Evolutionary conservation across 495 filamentous ascomycete genomes (phyloP).

Genomic region (Aspergillus coremiiformis): DNA sequence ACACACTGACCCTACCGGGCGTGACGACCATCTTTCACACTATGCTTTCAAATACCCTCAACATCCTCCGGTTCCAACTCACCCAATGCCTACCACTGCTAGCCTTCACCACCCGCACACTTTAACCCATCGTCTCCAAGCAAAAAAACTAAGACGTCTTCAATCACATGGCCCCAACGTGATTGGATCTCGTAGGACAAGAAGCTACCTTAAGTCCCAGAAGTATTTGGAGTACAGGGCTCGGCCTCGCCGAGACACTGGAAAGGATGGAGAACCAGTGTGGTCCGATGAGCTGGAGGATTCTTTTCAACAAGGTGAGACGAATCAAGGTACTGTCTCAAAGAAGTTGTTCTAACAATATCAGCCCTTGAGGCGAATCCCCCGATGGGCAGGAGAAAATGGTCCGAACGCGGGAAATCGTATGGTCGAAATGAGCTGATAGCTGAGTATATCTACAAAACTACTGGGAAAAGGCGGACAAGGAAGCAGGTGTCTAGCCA

Average conservation of each 20-base stretch:
- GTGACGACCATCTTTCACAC: slow-evolving; percentile 36
- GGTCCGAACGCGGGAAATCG: slow-evolving; percentile 59
- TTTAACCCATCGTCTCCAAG: slow-evolving; percentile 29
- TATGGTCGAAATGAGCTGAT: slow-evolving; percentile 91
- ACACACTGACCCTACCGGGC: slow-evolving; percentile 26
- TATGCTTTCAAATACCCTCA: slow-evolving; percentile 38
- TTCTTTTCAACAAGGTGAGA: slow-evolving; percentile 83
- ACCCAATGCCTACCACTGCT: slow-evolving; percentile 23
- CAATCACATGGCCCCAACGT: slow-evolving; percentile 31
- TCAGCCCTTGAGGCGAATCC: slow-evolving; percentile 74
- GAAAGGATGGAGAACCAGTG: slow-evolving; percentile 48
- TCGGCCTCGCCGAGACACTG: slow-evolving; percentile 53
- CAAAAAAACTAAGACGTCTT: slow-evolving; percentile 33
- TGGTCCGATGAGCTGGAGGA: slow-evolving; percentile 83
- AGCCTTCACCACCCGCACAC: slow-evolving; percentile 27
- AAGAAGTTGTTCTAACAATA: slow-evolving; percentile 7
- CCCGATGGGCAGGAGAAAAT: slow-evolving; percentile 75
- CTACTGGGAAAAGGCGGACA: slow-evolving; percentile 55
- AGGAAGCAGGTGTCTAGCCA: slow-evolving; percentile 95
- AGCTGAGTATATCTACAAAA: slow-evolving; percentile 65
- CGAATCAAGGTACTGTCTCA: neutral
- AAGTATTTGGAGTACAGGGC: slow-evolving; percentile 58
- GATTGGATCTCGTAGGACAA: slow-evolving; percentile 23
- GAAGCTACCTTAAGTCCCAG: slow-evolving; percentile 42
- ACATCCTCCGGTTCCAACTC: slow-evolving; percentile 22